Conservation (phyloP, 139 green algal species). For the Chara braunii region DNA sequence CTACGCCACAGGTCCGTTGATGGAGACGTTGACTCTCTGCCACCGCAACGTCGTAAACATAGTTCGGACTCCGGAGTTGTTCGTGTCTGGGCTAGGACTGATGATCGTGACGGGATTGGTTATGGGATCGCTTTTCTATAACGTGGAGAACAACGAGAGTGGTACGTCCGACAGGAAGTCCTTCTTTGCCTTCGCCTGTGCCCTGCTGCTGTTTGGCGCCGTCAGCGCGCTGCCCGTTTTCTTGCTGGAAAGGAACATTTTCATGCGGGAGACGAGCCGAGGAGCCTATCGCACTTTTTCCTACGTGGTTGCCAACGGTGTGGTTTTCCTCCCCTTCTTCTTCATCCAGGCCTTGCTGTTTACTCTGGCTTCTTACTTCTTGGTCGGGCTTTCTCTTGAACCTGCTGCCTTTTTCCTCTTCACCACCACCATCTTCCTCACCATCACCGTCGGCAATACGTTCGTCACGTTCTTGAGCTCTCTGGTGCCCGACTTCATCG, state of each 20-base stretch:
- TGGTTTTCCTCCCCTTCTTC: constrained; percentile 44
- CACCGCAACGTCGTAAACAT: constrained; percentile 40
- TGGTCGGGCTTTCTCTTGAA: constrained; percentile 24
- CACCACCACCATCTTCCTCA: constrained; percentile 29
- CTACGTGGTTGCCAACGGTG: constrained; percentile 34
- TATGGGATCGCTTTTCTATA: constrained; percentile 40
- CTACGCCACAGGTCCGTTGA: constrained; percentile 16
- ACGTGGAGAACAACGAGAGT: constrained; percentile 15
- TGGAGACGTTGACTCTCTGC: constrained; percentile 31
- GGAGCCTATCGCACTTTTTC: constrained; percentile 41
- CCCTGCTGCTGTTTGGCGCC: constrained; percentile 45
- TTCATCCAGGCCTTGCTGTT: constrained; percentile 42
- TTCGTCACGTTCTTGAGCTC: constrained; percentile 38
- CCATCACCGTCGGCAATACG: constrained; percentile 33
- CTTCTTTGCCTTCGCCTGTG: constrained; percentile 44
- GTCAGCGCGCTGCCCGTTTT: constrained; percentile 44
- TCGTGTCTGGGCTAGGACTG: constrained; percentile 32
- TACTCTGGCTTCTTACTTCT: constrained; percentile 30
- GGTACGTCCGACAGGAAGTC: constrained; percentile 23
- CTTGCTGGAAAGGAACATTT: constrained; percentile 42
- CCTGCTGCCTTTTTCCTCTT: constrained; percentile 38
- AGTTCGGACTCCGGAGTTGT: constrained; percentile 39
- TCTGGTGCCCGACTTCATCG: constrained; percentile 45
- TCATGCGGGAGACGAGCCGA: constrained; percentile 43
- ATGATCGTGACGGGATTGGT: constrained; percentile 34